Base-by-base conservation (phyloP, 768 basidiomycete species). In the Tylopilus vinaceipallidus region DNA sequence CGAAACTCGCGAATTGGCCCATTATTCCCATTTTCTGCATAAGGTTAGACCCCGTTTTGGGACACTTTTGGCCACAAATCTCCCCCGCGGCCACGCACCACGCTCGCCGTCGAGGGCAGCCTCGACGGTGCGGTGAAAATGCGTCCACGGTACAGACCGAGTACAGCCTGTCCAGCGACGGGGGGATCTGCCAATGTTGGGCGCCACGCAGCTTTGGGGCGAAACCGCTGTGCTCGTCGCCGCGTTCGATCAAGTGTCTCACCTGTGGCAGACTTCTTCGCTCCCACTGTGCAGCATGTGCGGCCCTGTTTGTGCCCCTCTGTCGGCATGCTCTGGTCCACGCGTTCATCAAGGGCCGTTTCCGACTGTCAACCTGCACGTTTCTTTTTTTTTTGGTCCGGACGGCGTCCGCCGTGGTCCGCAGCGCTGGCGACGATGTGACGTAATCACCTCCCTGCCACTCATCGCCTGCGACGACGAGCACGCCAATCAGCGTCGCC, bases 381-480 rank as follows among this genome's bases (percentile, higher is more conserved):
- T 45, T 53, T 14, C 20, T 2, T 29, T 20, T 17, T 4, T 38
- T 53, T 54, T 57, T 58, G 55, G 55, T 57, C 55, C 52, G 51
- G 38, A 62, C 61, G 60, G 60, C 49, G 47, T 52, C 55, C 54
- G 45, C 57, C 49, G 48, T 52, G 44, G 43, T 44, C 53, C 47
- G 49, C 54, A 45, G 37, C 35, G 38, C 35, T 47, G 46, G 17
- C 37, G 45, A 47, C 16, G 1, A 14, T 19, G 19, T 65, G 47
- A 62, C 54, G 43, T 65, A 65, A 65, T 50, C 48, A 49, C 14
- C 17, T 26, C 45, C 30, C 14, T 27, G 6, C 47, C 42, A 44
- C 57, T 63, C 61, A 29, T 45, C 33, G 61, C 43, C 61, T 16
- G 19, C 19, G 41, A 66, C 61, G 61, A 60, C 3, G 61, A 65